These are phyloP conservation scores for Exophiala spinifera DNA, from an alignment of 2,329 filamentous ascomycete species.

Conservation along the genomic window DNA sequence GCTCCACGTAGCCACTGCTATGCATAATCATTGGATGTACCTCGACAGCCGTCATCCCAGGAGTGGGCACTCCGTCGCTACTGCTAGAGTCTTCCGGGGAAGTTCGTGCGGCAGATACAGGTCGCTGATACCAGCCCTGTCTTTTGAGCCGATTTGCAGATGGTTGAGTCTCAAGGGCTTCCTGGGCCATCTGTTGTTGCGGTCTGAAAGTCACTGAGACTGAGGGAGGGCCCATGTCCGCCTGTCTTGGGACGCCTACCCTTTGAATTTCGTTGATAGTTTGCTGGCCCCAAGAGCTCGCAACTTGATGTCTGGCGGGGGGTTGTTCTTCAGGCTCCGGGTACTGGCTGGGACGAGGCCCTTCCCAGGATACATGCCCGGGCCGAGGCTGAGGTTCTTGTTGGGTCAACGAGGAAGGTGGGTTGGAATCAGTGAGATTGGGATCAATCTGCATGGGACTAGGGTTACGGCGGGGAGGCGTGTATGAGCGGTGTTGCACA, in stretches of 20 bases:
- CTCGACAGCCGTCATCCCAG: conserved; percentile 46
- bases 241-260: conserved; percentile 9
- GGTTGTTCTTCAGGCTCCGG: conserved; percentile 23
- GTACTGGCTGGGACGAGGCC: conserved; percentile 37
- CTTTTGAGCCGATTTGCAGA: conserved; percentile 30
- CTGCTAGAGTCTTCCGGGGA: conserved; percentile 51
- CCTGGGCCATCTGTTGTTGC: conserved; percentile 28
- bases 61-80: conserved; percentile 48
- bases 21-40: conserved; percentile 50
- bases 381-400: conserved; percentile 40
- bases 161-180: conserved; percentile 19
- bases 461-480: conserved; percentile 61
- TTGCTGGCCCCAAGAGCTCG: conserved; percentile 44
- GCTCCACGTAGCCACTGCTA: conserved; percentile 47
- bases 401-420: conserved; percentile 33
- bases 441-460: conserved; percentile 77
- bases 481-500: conserved; percentile 53
- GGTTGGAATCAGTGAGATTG: conserved; percentile 41
- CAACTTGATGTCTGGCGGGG: conserved; percentile 41
- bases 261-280: conserved; percentile 41
- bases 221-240: conserved; percentile 23
- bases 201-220: conserved; percentile 17
- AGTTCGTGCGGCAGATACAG: conserved; percentile 35
- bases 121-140: conserved; percentile 36
- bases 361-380: conserved; percentile 49